Conservation (phyloP, 495 filamentous ascomycete genomes). For the Filosporella fistucella region DNA sequence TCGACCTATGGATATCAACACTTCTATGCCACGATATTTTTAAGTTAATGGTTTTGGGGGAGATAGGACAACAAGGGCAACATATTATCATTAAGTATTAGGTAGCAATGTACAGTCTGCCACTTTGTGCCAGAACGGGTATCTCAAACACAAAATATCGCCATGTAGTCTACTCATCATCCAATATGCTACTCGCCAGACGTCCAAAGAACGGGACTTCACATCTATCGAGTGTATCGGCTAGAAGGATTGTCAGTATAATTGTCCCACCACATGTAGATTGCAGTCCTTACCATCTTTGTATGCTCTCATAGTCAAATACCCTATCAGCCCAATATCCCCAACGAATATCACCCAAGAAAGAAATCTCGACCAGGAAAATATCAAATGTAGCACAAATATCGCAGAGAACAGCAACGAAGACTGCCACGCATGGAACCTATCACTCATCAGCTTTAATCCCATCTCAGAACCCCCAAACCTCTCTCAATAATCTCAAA, state of each 20-base stretch:
- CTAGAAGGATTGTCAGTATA: constrained; percentile 34
- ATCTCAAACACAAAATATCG: constrained; percentile 12
- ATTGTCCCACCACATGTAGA: background rate
- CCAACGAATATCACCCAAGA: constrained; percentile 76
- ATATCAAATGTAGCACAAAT: constrained; percentile 81
- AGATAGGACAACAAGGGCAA: background rate
- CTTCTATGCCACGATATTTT: constrained; percentile 8
- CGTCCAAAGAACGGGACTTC: constrained; percentile 86
- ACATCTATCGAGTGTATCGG: constrained; percentile 75
- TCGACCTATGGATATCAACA: constrained; percentile 3
- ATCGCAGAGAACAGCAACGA: constrained; percentile 80
- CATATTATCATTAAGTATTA: constrained; percentile 16
- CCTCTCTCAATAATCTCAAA: constrained; percentile 15
- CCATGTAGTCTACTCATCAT: constrained; percentile 64
- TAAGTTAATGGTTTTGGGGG: background rate
- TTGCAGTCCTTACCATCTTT: constrained; percentile 56
- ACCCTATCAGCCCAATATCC: constrained; percentile 74
- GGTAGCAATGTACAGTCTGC: constrained; percentile 2
- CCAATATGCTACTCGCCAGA: constrained; percentile 85
- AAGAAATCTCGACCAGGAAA: constrained; percentile 77
- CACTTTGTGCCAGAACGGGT: constrained; percentile 11
- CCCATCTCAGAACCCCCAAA: background rate
- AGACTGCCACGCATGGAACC: constrained; percentile 96
- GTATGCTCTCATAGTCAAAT: constrained; percentile 75
- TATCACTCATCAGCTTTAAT: constrained; percentile 29